phyloP scores from a whole-genome alignment of 1,139 yeast genomes.

The Pichia norvegensis region DNA sequence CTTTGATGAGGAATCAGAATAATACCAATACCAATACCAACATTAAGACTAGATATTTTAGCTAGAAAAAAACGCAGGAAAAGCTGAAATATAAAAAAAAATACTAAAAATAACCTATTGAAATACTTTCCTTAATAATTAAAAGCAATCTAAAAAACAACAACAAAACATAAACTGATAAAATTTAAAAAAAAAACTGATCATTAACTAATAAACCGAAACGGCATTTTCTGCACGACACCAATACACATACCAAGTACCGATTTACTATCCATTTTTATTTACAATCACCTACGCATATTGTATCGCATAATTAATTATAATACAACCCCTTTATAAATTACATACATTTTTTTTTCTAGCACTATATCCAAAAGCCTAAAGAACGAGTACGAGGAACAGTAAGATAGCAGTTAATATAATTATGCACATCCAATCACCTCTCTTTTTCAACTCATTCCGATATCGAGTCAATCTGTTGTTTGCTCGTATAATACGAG shows the following conservation, averaged over 20 bases:
- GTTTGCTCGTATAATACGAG: conserved; percentile 47
- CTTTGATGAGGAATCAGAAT: neutral
- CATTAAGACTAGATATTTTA: neutral
- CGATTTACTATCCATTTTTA: neutral
- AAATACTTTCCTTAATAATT: neutral
- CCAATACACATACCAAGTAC: too few species aligned
- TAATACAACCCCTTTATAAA: too few species aligned
- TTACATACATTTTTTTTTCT: neutral
- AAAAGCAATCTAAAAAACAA: too few species aligned
- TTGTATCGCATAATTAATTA: neutral
- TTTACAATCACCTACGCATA: too few species aligned
- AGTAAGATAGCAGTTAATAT: conserved; percentile 41
- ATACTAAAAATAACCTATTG: neutral
- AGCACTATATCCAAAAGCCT: too few species aligned
- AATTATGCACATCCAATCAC: conserved; percentile 65
- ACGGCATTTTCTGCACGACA: too few species aligned
- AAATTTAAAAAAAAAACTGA: too few species aligned
- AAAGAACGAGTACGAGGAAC: conserved; percentile 27
- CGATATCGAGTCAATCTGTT: conserved; percentile 48
- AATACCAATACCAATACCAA: neutral
- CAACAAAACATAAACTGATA: too few species aligned
- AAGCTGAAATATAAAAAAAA: too few species aligned
- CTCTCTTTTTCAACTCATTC: conserved; percentile 54
- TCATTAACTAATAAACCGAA: too few species aligned
- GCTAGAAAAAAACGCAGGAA: neutral